Conservation (phyloP, 768 basidiomycete species). For the Tricholomella constricta region DNA sequence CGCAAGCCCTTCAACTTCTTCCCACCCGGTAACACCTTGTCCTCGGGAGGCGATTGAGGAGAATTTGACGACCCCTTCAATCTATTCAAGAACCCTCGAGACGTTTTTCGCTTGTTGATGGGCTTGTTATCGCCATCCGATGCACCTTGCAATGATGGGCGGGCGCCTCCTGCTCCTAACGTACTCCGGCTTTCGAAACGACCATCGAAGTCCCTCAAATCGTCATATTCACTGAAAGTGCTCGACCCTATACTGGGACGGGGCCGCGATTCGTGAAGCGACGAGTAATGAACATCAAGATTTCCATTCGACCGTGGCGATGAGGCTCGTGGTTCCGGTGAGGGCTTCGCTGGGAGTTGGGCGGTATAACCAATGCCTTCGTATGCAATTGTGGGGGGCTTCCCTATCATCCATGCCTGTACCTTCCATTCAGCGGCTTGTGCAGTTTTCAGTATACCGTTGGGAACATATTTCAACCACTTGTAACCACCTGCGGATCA, state of each 20-base stretch:
- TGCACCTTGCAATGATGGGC: constrained; percentile 21
- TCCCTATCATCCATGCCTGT: constrained; percentile 97
- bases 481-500: constrained; percentile 72
- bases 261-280: constrained; percentile 41
- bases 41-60: constrained; percentile 45
- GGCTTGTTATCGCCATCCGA: constrained; percentile 37
- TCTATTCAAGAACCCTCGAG: constrained; percentile 66
- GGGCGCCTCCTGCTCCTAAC: constrained; percentile 46
- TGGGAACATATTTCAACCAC: constrained; percentile 97
- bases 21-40: constrained; percentile 37
- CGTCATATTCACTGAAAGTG: constrained; percentile 85
- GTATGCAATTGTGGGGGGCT: constrained; percentile 83
- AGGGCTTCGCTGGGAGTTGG: constrained; percentile 27
- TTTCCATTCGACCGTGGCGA: constrained; percentile 31
- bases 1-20: constrained; percentile 73
- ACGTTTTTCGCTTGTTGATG: constrained; percentile 55
- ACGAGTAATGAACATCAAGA: constrained; percentile 33
- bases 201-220: constrained; percentile 84
- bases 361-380: constrained; percentile 85
- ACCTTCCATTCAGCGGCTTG: constrained; percentile 98
- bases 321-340: constrained; percentile 20
- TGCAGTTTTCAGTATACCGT: constrained; percentile 89
- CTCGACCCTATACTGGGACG: constrained; percentile 75
- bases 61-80: constrained; percentile 52
- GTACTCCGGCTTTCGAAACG: constrained; percentile 83